Conservation (phyloP, 169 alveolate genomes). For the Plasmodium gaboni region DNA sequence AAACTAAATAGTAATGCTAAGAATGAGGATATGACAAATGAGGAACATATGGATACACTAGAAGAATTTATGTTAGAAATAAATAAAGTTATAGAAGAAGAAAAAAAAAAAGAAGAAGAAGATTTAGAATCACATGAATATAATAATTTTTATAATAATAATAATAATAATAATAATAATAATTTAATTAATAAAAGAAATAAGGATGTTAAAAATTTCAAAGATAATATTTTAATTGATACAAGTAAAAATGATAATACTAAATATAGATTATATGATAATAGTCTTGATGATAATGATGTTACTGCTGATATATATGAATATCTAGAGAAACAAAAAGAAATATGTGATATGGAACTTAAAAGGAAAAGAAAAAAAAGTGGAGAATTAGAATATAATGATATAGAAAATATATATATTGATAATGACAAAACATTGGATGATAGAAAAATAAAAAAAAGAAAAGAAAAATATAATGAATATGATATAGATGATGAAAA, state of each 20-base stretch:
- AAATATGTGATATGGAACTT: slow-evolving; percentile 14
- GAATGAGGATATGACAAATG: not conserved
- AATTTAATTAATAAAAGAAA: not conserved
- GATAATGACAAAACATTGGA: not conserved
- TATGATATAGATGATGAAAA: slow-evolving; percentile 1
- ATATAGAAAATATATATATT: not conserved
- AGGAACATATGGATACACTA: slow-evolving; percentile 60
- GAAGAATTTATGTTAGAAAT: slow-evolving; percentile 75
- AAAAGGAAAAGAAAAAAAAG: not conserved
- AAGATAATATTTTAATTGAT: not conserved
- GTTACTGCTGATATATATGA: slow-evolving; percentile 75
- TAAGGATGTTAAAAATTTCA: not conserved
- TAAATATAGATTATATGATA: slow-evolving; percentile 7
- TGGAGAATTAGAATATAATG: not conserved
- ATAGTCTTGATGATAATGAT: slow-evolving; percentile 70
- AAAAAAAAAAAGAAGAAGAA: slow-evolving; percentile 22
- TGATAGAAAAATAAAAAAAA: too few species aligned
- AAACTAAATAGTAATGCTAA: slow-evolving; percentile 3
- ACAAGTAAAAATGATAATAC: not conserved
- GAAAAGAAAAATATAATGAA: not conserved
- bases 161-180: not conserved
- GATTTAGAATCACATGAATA: not conserved
- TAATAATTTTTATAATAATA: not conserved
- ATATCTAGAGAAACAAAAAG: slow-evolving; percentile 51
- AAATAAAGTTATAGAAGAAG: slow-evolving; percentile 73